Evolutionary conservation across 257 asterid species (phyloP).

Genomic region (Scutellaria barbata): DNA sequence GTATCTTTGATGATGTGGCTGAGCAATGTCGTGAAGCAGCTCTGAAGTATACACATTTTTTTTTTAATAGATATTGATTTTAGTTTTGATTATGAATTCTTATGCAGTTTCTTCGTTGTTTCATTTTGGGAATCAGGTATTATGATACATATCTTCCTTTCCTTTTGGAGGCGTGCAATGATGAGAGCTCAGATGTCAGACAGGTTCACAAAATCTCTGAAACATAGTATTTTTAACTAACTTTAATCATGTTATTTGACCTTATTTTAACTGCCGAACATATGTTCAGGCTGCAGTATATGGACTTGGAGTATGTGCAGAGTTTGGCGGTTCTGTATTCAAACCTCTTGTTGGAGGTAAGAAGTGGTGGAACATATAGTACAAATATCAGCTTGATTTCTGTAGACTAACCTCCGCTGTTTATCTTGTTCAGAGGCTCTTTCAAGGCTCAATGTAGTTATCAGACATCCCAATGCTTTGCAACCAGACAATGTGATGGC

Average conservation of each 20-base stretch:
- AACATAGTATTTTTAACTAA: background rate
- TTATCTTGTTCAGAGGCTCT: slow-evolving; percentile 71
- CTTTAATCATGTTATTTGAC: slow-evolving; percentile 23
- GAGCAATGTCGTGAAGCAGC: slow-evolving; percentile 94
- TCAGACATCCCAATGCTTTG: slow-evolving; percentile 69
- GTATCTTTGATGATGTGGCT: slow-evolving; percentile 95
- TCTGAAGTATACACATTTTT: slow-evolving; percentile 57
- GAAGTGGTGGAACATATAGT: slow-evolving; percentile 29
- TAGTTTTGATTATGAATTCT: slow-evolving; percentile 21
- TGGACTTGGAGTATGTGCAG: slow-evolving; percentile 98
- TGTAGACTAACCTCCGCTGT: slow-evolving; percentile 19
- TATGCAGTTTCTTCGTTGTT: slow-evolving; percentile 8
- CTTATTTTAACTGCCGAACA: slow-evolving; percentile 31
- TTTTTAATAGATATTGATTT: slow-evolving; percentile 12
- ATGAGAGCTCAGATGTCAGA: slow-evolving; percentile 84
- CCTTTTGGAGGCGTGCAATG: slow-evolving; percentile 95
- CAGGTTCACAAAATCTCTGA: slow-evolving; percentile 57
- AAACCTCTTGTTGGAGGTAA: slow-evolving; percentile 91
- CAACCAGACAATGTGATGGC: slow-evolving; percentile 84
- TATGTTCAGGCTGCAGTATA: slow-evolving; percentile 88
- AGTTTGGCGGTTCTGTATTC: slow-evolving; percentile 80
- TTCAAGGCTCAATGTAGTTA: slow-evolving; percentile 84
- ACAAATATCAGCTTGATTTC: background rate
- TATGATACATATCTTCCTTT: slow-evolving; percentile 89
- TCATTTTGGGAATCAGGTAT: slow-evolving; percentile 55